Percentiles rank a stretch among this genome's conserved stretches.
Conservation (phyloP, 2,329 filamentous ascomycete species). For the Alternaria panax region DNA sequence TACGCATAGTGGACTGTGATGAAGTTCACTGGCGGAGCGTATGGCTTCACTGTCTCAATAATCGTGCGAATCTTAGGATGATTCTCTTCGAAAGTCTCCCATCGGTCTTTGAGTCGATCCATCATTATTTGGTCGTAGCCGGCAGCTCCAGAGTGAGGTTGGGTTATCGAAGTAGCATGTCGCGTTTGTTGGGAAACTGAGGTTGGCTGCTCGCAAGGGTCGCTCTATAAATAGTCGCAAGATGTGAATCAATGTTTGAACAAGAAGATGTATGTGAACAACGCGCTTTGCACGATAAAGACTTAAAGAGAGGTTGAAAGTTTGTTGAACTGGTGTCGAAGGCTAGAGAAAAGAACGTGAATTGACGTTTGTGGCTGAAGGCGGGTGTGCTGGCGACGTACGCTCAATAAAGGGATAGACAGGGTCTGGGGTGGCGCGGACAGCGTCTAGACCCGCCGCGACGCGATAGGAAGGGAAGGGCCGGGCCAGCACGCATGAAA, state of each 20-base stretch:
- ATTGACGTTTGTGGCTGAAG: slow-evolving; percentile 20
- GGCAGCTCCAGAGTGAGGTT: slow-evolving; percentile 10
- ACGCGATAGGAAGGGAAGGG: slow-evolving; percentile 15
- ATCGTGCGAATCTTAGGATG: slow-evolving; percentile 18
- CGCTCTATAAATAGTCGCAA: slow-evolving; percentile 13
- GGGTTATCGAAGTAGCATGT: slow-evolving; percentile 16
- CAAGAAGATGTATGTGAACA: not conserved
- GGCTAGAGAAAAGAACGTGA: not conserved
- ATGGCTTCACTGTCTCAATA: slow-evolving; percentile 22
- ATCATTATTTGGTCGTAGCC: slow-evolving; percentile 12
- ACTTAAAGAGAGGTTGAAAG: not conserved
- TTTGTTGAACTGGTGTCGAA: slow-evolving; percentile 3
- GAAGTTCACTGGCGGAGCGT: slow-evolving; percentile 32
- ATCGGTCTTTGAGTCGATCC: slow-evolving; percentile 17
- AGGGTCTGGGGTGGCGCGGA: slow-evolving; percentile 22
- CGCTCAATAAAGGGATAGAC: slow-evolving; percentile 21
- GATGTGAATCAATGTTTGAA: slow-evolving; percentile 6
- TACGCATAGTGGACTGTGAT: slow-evolving; percentile 35
- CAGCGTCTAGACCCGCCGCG: not conserved
- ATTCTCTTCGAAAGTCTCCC: slow-evolving; percentile 14
- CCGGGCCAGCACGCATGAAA: slow-evolving; percentile 16
- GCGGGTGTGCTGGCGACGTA: slow-evolving; percentile 15
- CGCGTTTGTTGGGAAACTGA: not conserved
- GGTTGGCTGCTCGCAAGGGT: slow-evolving; percentile 6
- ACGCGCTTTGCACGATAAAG: not conserved